These are phyloP conservation scores for Coniophora puteana DNA, from an alignment of 1,284 basidiomycete genomes.

Conservation along the genomic window DNA sequence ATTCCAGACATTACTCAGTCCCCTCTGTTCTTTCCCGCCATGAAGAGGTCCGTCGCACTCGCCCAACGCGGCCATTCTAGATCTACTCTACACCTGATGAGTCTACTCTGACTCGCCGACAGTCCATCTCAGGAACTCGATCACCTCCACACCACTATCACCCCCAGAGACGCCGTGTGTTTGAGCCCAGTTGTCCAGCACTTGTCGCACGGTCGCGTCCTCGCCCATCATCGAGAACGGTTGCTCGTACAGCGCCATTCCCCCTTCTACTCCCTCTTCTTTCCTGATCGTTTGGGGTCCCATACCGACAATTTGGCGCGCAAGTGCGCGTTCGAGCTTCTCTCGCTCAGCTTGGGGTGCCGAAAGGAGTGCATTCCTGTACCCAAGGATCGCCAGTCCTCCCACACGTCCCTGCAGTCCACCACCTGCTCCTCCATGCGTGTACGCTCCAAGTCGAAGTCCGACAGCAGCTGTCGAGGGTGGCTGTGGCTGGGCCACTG, in stretches of 20 bases:
- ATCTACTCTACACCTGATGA: conserved; percentile 11
- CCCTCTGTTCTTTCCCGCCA: no score
- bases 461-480: conserved; percentile 36
- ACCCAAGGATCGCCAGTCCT: conserved; percentile 60
- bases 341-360: conserved; percentile 50
- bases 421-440: conserved; percentile 60
- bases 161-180: conserved; percentile 45
- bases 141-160: conserved; percentile 50
- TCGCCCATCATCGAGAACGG: conserved; percentile 75
- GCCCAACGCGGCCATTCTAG: no score
- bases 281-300: conserved; percentile 61
- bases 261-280: conserved; percentile 43
- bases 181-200: conserved; percentile 65
- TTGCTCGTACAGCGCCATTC: conserved; percentile 75
- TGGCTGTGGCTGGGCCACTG: conserved; percentile 62
- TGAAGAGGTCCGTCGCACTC: no score
- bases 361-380: no score
- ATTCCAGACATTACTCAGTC: no score
- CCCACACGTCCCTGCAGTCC: conserved; percentile 68
- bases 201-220: conserved; percentile 55
- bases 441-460: conserved; percentile 73
- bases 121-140: conserved; percentile 65
- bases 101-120: no score
- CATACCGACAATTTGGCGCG: conserved; percentile 86
- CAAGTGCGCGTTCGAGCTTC: conserved; percentile 73